phyloP scores from a whole-genome alignment of 1,284 basidiomycete genomes.

The Papiliotrema flavescens region DNA sequence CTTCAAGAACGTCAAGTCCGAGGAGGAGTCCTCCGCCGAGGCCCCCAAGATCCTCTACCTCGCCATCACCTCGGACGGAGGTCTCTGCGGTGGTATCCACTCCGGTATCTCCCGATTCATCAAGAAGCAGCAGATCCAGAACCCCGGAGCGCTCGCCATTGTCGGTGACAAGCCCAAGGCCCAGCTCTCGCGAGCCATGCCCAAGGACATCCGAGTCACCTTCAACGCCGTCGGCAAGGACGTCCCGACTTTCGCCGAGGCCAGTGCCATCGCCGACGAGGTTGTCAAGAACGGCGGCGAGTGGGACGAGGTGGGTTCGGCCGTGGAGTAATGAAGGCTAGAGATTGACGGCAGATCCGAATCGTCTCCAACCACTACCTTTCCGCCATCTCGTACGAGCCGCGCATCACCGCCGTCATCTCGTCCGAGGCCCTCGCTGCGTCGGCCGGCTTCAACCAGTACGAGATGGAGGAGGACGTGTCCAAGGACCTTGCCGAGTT shows the following conservation, averaged over 20 bases:
- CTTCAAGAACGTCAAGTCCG: slow-evolving; percentile 61
- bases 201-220: slow-evolving; percentile 71
- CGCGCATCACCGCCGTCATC: slow-evolving; percentile 70
- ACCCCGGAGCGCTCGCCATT: slow-evolving; percentile 70
- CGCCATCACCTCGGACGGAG: slow-evolving; percentile 96
- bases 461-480: slow-evolving; percentile 94
- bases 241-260: slow-evolving; percentile 95
- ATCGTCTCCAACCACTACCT: slow-evolving; percentile 95
- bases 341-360: slow-evolving; percentile 51
- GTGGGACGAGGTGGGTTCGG: slow-evolving; percentile 67
- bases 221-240: slow-evolving; percentile 98
- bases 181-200: slow-evolving; percentile 71
- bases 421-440: slow-evolving; percentile 74
- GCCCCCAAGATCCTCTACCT: slow-evolving; percentile 81
- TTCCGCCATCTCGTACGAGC: slow-evolving; percentile 89
- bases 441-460: slow-evolving; percentile 80
- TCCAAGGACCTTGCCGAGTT: slow-evolving; percentile 95
- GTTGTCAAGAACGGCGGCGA: slow-evolving; percentile 80
- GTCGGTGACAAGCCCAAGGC: slow-evolving; percentile 97
- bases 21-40: slow-evolving; percentile 47
- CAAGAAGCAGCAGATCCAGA: slow-evolving; percentile 61
- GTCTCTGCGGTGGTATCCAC: slow-evolving; percentile 99
- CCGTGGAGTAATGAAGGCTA: background rate
- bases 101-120: slow-evolving; percentile 91
- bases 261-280: slow-evolving; percentile 87